phyloP scores from a whole-genome alignment of 192 early-diverging fungal species.

The Lobosporangium transversale region DNA sequence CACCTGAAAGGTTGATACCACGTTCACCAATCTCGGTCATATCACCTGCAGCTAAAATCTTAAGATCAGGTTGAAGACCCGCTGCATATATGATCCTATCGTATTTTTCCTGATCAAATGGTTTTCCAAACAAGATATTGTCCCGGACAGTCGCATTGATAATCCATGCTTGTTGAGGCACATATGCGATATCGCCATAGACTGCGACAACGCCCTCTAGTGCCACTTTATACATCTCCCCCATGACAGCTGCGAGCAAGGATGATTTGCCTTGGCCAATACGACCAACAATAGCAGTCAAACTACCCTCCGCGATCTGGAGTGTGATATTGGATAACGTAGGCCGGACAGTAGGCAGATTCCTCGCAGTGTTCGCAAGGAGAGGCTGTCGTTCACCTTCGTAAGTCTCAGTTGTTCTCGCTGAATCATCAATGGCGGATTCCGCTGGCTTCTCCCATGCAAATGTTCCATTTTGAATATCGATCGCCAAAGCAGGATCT shows the following conservation, averaged over 20 bases:
- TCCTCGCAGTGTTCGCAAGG: neutral
- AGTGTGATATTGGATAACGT: constrained; percentile 49
- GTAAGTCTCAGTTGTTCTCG: neutral
- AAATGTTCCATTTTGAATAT: constrained; percentile 28
- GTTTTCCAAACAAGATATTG: constrained; percentile 85
- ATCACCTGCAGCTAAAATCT: constrained; percentile 43
- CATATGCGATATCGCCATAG: constrained; percentile 65
- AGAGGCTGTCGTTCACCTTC: constrained; percentile 28
- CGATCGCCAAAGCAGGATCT: constrained; percentile 20
- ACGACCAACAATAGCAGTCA: constrained; percentile 36
- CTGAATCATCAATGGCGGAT: neutral
- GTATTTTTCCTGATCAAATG: constrained; percentile 71
- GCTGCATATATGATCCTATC: constrained; percentile 24
- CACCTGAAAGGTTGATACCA: constrained; percentile 69
- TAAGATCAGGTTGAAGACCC: constrained; percentile 26
- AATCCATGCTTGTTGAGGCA: constrained; percentile 43
- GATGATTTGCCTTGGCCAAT: constrained; percentile 79
- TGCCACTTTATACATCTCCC: constrained; percentile 78
- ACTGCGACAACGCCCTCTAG: constrained; percentile 64
- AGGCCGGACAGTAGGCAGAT: constrained; percentile 2
- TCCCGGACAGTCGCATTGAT: constrained; percentile 63
- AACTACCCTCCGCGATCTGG: constrained; percentile 31
- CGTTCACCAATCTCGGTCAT: constrained; percentile 57
- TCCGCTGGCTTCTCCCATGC: constrained; percentile 20
- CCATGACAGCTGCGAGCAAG: constrained; percentile 75